phyloP scores from a whole-genome alignment of 2,329 filamentous ascomycete genomes.

The Penicillium sp. region DNA sequence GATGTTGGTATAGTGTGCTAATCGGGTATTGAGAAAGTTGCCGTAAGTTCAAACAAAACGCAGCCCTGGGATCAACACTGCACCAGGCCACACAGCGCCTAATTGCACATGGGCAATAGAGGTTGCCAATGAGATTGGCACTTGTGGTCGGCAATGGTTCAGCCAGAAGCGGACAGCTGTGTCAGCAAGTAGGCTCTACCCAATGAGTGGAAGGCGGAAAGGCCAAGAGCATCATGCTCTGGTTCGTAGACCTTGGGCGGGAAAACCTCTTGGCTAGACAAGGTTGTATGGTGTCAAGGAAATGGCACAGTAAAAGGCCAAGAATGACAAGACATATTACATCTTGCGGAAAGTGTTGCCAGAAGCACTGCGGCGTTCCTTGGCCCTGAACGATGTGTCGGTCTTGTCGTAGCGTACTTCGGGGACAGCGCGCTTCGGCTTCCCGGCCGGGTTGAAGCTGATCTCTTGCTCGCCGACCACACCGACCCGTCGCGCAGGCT shows the following conservation, averaged over 20 bases:
- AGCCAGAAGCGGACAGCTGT: background rate
- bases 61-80: background rate
- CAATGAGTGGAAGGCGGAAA: background rate
- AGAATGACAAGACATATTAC: constrained; percentile 24
- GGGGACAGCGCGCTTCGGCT: constrained; percentile 33
- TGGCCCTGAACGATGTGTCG: constrained; percentile 28
- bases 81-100: background rate
- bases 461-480: constrained; percentile 55
- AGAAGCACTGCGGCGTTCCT: constrained; percentile 49
- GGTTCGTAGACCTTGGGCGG: background rate
- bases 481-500: constrained; percentile 29
- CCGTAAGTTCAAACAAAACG: background rate
- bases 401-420: constrained; percentile 19
- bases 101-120: background rate
- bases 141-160: background rate
- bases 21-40: background rate
- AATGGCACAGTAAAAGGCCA: background rate
- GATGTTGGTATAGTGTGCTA: background rate
- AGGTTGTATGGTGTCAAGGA: background rate
- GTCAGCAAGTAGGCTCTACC: background rate
- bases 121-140: background rate
- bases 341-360: constrained; percentile 48
- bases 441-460: constrained; percentile 56
- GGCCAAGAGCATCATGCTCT: background rate
- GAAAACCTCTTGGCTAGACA: background rate